Base-by-base conservation (phyloP, 2,329 filamentous ascomycete genomes). In the Cryphonectria japonica region DNA sequence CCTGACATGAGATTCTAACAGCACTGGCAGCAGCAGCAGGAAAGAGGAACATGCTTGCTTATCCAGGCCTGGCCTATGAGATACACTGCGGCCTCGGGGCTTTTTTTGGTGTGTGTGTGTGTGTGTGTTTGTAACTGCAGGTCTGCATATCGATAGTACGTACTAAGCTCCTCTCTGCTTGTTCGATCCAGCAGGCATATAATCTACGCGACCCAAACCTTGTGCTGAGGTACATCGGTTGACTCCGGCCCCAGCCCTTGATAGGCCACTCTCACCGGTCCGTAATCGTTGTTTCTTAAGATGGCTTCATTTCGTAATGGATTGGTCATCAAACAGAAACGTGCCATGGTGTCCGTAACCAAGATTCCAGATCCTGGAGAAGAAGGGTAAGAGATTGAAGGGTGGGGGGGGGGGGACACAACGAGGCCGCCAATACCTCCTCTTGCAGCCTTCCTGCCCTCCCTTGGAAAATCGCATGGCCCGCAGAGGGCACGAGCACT, bases 181-280 rank as follows among this genome's bases (percentile, higher is more conserved):
- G 54, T 59, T 59, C 54, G 54, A 59, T 59, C 54, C 54, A 59
- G 54, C 54, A 59, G 54, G 54, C 26, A 32, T 34, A 59, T 59
- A 32, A 32, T 59, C 16, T 59, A 59, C 54, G 54, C 54, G 54
- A 59, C 54, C 54, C 54, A 59, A 34, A 34, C 16, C 26, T 34
- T 19, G 29, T n/a, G 22, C 43, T 50, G 46, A 50, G 46, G 46
- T 32, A 32, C 29, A 59, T 32, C 54, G 54, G 54, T 59, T 59
- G 26, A 34, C 54, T 59, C 54, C 54, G 54, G 54, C 54, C 26
- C 29, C 54, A 34, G 29, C 54, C 54, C 54, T 59, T 19, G 26
- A 59, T 59, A 29, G 54, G 54, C 16, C 29, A 32, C 29, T 32
- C 29, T 32, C 54, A 19, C 54, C 14, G 54, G 29, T 59, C 32